Base-by-base conservation (phyloP, 768 basidiomycete genomes). In the Russula griseocarnosa region DNA sequence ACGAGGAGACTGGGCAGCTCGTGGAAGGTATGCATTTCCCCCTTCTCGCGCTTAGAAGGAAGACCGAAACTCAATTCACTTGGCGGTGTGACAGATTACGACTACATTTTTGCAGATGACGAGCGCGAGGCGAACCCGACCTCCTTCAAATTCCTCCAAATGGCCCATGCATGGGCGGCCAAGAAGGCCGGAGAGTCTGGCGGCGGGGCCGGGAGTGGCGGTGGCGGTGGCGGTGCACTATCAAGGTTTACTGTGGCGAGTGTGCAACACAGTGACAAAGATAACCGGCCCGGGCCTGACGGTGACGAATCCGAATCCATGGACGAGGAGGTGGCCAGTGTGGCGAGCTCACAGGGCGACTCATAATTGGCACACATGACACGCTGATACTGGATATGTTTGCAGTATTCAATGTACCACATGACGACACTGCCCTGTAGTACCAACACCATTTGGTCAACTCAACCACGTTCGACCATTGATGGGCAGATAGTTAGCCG, bases 41-140 rank as follows among this genome's bases (percentile, higher is more conserved):
- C 7, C 60, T 47, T n/a, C 18, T 54, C 24, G 11, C 20, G 2
- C 40, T 3, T 18, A 46, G 5, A 30, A 24, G 10, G 3, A 28
- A 13, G 5, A n/a, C 22, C 1, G 32, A 22, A 24, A 22, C 4
- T 14, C 8, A 40, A 57, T 24, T 26, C 46, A 28, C 22, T 44
- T 44, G 36, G 44, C 40, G 68, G 24, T 49, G n/a, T 59, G 49
- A 14, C 62, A 94, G 95, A 96, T 70, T 96, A 90, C 87, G 95
- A 96, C 71, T 84, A 95, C 71, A 87, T 95, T 24, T 98, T 98
- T 74, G 87, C 94, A 30, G 96, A 98, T 78, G 96, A 98, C 81
- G 94, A 97, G 71, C 83, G 88, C 58, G 95, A 96, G 71, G 84
- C 88, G 52, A 96, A 97, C 71, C 92, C 95, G 0, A 87, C 92